Conservation (phyloP, 129 eudicot species). For the Helianthus annuus region DNA sequence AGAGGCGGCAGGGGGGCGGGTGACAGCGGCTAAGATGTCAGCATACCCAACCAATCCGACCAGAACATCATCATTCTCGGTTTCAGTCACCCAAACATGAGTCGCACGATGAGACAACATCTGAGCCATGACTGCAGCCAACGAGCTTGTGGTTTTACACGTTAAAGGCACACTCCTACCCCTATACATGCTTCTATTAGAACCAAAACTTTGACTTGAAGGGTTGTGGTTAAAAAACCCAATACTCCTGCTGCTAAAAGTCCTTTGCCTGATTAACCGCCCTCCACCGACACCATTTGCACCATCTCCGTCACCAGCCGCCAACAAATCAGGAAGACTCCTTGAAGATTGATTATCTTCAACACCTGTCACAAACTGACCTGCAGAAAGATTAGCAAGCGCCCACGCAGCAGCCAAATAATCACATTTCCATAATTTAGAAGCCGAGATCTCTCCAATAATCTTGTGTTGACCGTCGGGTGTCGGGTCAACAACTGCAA, state of each 20-base stretch:
- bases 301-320: conserved; percentile 32
- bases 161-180: conserved; percentile 94
- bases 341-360: conserved; percentile 65
- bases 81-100: conserved; percentile 96
- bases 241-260: conserved; percentile 77
- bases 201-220: conserved; percentile 48
- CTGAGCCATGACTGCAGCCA: conserved; percentile 99
- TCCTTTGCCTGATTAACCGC: conserved; percentile 43
- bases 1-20: conserved; percentile 47
- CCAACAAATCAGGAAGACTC: conserved; percentile 45
- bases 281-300: conserved; percentile 41
- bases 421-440: conserved; percentile 92
- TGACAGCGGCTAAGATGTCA: conserved; percentile 81
- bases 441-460: conserved; percentile 85
- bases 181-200: conserved; percentile 78
- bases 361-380: conserved; percentile 89
- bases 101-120: conserved; percentile 94
- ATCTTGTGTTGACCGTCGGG: conserved; percentile 69
- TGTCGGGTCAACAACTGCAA: conserved; percentile 80
- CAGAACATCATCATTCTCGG: conserved; percentile 59
- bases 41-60: conserved; percentile 94
- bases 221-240: conserved; percentile 65
- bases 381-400: conserved; percentile 79
- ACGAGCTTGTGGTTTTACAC: conserved; percentile 67
- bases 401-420: conserved; percentile 95